These are phyloP conservation scores for Cladosporium sp. DNA, from an alignment of 2,329 filamentous ascomycete species.

Conservation along the genomic window DNA sequence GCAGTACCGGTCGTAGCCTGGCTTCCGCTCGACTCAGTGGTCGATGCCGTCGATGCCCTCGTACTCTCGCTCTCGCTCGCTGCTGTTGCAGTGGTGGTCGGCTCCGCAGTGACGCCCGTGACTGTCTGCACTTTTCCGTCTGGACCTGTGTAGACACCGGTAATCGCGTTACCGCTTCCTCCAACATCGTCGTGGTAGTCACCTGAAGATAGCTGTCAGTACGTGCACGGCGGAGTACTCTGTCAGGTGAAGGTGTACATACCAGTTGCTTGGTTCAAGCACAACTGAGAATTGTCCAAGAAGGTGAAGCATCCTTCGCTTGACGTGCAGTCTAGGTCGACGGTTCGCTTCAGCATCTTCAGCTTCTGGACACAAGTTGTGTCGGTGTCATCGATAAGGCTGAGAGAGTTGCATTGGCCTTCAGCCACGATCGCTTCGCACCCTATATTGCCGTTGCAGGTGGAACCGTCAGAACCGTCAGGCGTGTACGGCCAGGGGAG, in stretches of 20 bases:
- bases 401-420: conserved; percentile 20
- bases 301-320: conserved; percentile 14
- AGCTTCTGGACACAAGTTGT: conserved; percentile 7
- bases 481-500: not conserved
- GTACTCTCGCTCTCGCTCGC: not conserved
- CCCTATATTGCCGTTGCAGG: conserved; percentile 10
- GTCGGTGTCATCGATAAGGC: conserved; percentile 13
- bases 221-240: not conserved
- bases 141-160: conserved; percentile 21
- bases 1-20: not conserved
- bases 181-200: conserved; percentile 22
- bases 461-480: not conserved
- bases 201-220: conserved; percentile 1
- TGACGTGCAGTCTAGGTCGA: conserved; percentile 9
- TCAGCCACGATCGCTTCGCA: conserved; percentile 10
- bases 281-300: conserved; percentile 8
- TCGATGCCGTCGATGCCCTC: not conserved
- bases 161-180: conserved; percentile 17
- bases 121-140: conserved; percentile 20
- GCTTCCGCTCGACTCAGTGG: not conserved
- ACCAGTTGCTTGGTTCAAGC: conserved; percentile 16
- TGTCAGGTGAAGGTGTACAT: not conserved
- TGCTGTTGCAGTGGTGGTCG: not conserved
- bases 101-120: conserved; percentile 19
- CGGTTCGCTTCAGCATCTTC: not conserved